These are phyloP conservation scores for Pisolithus orientalis DNA, from an alignment of 768 basidiomycete species.

Conservation along the genomic window DNA sequence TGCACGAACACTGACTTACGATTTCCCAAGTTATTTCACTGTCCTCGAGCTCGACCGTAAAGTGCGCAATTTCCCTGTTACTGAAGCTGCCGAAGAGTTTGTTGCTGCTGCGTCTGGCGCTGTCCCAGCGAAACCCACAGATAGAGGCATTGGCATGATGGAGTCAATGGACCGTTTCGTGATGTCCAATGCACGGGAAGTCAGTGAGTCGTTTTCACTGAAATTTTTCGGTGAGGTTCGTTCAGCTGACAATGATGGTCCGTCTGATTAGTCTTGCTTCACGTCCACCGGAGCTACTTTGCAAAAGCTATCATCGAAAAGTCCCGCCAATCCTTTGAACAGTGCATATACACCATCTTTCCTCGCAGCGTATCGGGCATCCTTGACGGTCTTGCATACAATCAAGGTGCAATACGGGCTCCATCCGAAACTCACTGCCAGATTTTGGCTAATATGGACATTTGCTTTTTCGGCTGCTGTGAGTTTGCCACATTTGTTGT, in stretches of 20 bases:
- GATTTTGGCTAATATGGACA: slow-evolving; percentile 63
- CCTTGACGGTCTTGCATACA: slow-evolving; percentile 49
- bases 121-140: slow-evolving; percentile 6
- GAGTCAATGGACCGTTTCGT: slow-evolving; percentile 35
- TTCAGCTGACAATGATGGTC: background rate
- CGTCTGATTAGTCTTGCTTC: slow-evolving; percentile 42
- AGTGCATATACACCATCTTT: slow-evolving; percentile 62
- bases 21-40: slow-evolving; percentile 56
- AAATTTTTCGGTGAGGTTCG: background rate
- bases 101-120: slow-evolving; percentile 28
- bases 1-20: slow-evolving; percentile 53
- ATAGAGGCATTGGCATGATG: slow-evolving; percentile 11
- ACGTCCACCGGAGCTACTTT: slow-evolving; percentile 64
- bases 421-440: slow-evolving; percentile 41
- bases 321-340: slow-evolving; percentile 58
- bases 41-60: slow-evolving; percentile 64
- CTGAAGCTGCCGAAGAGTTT: slow-evolving; percentile 37
- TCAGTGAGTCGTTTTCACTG: slow-evolving; percentile 23
- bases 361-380: slow-evolving; percentile 53
- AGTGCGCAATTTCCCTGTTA: slow-evolving; percentile 59
- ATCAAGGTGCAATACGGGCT: slow-evolving; percentile 42
- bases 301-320: slow-evolving; percentile 67
- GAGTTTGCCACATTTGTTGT: slow-evolving; percentile 7
- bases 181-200: slow-evolving; percentile 30
- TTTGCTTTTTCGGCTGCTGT: slow-evolving; percentile 52